Evolutionary conservation across 805 yeast genomes (phyloP), one percentile per base, ranked within the genome.

Genomic region (Teunomyces pallodes): DNA sequence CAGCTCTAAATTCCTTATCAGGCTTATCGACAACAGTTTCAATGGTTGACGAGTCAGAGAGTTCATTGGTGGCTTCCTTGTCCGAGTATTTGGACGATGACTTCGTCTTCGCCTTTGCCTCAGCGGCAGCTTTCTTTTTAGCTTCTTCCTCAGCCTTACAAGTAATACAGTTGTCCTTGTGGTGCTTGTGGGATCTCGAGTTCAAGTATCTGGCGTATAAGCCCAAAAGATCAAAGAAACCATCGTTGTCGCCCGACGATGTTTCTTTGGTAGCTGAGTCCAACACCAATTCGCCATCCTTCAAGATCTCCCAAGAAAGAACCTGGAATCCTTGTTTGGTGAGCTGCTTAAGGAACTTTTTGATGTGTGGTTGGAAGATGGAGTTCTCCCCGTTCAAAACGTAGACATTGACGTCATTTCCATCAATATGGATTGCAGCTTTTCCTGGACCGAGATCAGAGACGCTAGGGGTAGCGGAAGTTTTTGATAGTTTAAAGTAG

Each of bases 1-100:
- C 75, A 0, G 86, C 88, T 42, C 76, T 54, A 48, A 51, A 69
- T 40, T 70, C 75, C 28, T 54, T 58, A 14, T 50, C 53, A 2
- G 56, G 54, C 14, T 50, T 57, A 13, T 55, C 61, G 20, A 66
- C 66, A 3, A 58, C 57, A 1, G 71, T 65, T 32, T 63, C 67
- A 16, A 64, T 35, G 3, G 60, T 63, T 3, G 36, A 44, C 1
- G 58, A 49, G 10, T 36, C 41, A 31, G 50, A 48, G 14, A 43
- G 47, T 10, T 36, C 48, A 2, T 13, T 40, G 9, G 54, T 36
- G 1, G 41, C 27, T 14, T 33, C 50, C 4, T 53, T 47, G 9
- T 49, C 48, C 32, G 52, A 53, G 36, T 49, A 40, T 36, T 52
- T 48, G 32, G 56, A 20, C 24, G 24, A 20, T 20, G 24, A 5